These are phyloP conservation scores for Arxiozyma telluris DNA, from an alignment of 1,139 yeast genomes.

Conservation along the genomic window DNA sequence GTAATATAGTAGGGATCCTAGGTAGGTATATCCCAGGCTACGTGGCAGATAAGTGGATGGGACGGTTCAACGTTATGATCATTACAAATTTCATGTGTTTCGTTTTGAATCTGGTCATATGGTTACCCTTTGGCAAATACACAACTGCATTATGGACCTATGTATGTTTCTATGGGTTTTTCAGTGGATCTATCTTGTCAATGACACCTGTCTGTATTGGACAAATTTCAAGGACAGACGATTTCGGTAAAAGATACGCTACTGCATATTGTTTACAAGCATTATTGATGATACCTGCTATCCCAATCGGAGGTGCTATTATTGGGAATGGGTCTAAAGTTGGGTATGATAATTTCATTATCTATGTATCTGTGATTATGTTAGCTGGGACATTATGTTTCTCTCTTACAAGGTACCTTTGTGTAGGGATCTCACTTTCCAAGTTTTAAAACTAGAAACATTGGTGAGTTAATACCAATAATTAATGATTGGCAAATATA, in stretches of 20 bases:
- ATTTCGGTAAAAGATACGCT: slow-evolving; percentile 45
- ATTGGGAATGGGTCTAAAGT: slow-evolving; percentile 33
- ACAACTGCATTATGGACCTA: slow-evolving; percentile 30
- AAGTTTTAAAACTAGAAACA: slow-evolving; percentile 12
- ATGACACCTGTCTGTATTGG: slow-evolving; percentile 45
- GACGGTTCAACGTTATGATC: slow-evolving; percentile 49
- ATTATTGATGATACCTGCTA: slow-evolving; percentile 36
- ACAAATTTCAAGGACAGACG: slow-evolving; percentile 40
- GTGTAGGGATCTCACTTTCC: slow-evolving; percentile 30
- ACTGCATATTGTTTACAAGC: slow-evolving; percentile 41
- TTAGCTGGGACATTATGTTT: slow-evolving; percentile 23
- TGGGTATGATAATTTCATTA: slow-evolving; percentile 27
- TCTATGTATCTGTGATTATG: slow-evolving; percentile 23
- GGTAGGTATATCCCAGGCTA: slow-evolving; percentile 53
- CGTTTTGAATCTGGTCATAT: slow-evolving; percentile 27
- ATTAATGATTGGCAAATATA: no score
- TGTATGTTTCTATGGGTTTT: slow-evolving; percentile 32
- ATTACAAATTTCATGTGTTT: slow-evolving; percentile 37
- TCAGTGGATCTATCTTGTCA: slow-evolving; percentile 32
- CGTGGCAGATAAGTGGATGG: slow-evolving; percentile 44
- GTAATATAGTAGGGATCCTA: slow-evolving; percentile 50
- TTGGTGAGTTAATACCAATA: no score
- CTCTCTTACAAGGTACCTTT: slow-evolving; percentile 30
- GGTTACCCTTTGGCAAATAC: slow-evolving; percentile 33
- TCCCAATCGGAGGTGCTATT: slow-evolving; percentile 46